Evolutionary conservation across 495 filamentous ascomycete genomes (phyloP), one percentile per base, ranked within the genome.

Genomic region (Symbiotaphrina buchneri): DNA sequence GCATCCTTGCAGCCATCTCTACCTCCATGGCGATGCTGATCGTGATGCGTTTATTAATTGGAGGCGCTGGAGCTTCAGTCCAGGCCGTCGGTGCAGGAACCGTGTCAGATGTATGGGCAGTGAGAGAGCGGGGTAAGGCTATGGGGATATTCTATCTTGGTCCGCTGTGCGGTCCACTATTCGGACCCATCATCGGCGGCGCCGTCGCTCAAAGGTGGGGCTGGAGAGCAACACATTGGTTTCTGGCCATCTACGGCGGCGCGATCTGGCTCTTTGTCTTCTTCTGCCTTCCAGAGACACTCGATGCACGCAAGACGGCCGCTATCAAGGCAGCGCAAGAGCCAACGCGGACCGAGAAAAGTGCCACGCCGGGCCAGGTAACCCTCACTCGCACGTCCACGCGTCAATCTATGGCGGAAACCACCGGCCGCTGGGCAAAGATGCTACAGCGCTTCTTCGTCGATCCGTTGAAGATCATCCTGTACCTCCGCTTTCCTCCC

Each of bases 61-160:
- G 85, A 24, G 85, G 79, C 19, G 78, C 80, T 4, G 68, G 82
- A 8, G 84, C 83, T 1, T 78, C 72, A 0, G 84, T 92, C 0
- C 85, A 94, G 43, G 80, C 80, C 10, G 83, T 93, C 16, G 85
- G 85, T 13, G 85, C 85, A 10, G 85, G 85, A 10, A 90, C 82
- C 2, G 82, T 94, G 25, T 74, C 85, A 6, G 85, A 93, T 52
- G 63, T 93, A 1, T 95, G 84, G 85, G 78, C 85, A 34, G 45
- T 69, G 1, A 62, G 57, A 14, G 76, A 92, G 46, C 58, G 84
- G 33, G 85, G 85, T 5, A 56, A 56, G 15, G 84, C 83, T n/a
- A 92, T 95, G 81, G 73, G 81, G 2, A 66, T 79, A 15, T 95
- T 93, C 50, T 95, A 91, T 37, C 59, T 93, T 0, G 85, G 85